phyloP scores from a whole-genome alignment of 2,329 filamentous ascomycete species.

The Colletotrichum eleusines region DNA sequence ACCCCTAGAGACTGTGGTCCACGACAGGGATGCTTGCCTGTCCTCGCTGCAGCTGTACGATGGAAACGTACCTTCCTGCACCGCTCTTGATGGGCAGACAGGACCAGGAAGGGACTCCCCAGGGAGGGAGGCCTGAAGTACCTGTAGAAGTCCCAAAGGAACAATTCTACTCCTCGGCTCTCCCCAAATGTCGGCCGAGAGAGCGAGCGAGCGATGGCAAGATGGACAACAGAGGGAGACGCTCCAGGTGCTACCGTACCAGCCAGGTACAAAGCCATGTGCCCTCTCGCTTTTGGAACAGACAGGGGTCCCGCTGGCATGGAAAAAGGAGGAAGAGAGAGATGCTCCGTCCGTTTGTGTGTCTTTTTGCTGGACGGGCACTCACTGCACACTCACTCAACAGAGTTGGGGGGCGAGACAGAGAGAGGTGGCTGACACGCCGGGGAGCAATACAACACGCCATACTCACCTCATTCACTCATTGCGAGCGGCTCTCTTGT shows the following conservation, averaged over 20 bases:
- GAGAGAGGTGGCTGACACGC: background rate
- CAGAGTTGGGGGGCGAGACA: background rate
- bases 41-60: background rate
- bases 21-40: slow-evolving; percentile 14
- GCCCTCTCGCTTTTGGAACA: slow-evolving; percentile 22
- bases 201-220: background rate
- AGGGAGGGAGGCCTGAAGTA: slow-evolving; percentile 35
- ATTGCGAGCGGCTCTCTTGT: slow-evolving; percentile 8
- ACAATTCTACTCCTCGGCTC: slow-evolving; percentile 35
- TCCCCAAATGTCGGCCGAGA: slow-evolving; percentile 11
- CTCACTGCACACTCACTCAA: background rate
- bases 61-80: slow-evolving; percentile 20
- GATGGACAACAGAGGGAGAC: background rate
- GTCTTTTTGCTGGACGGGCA: background rate
- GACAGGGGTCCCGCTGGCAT: slow-evolving; percentile 39
- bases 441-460: background rate
- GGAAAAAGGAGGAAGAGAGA: slow-evolving; percentile 30
- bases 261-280: slow-evolving; percentile 37
- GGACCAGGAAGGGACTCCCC: slow-evolving; percentile 22
- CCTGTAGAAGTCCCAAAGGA: slow-evolving; percentile 39
- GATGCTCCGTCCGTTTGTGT: slow-evolving; percentile 4
- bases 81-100: slow-evolving; percentile 13
- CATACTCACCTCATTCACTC: no score
- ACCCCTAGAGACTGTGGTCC: slow-evolving; percentile 24
- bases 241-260: slow-evolving; percentile 25